A percentile compares a stretch with the other conserved stretches of the same genome.
phyloP scores from a whole-genome alignment of 306 rosid species.

The Trifolium fragiferum region DNA sequence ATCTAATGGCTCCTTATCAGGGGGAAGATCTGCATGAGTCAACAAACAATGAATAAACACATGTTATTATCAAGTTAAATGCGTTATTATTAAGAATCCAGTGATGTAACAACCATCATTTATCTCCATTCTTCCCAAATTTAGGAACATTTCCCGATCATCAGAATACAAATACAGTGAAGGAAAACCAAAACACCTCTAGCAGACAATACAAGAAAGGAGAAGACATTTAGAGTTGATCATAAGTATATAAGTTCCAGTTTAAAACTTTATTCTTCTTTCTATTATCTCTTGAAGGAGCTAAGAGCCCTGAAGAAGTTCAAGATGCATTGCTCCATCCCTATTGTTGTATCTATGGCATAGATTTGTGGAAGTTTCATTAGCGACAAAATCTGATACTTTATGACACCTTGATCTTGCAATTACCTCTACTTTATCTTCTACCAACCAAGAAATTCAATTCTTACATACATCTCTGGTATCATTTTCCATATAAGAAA shows the following conservation, averaged over 20 bases:
- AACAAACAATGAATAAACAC: constrained; percentile 20
- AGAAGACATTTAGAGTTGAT: background rate
- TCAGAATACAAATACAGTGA: constrained; percentile 24
- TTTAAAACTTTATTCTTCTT: background rate
- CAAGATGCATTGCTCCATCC: constrained; percentile 14
- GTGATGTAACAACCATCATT: constrained; percentile 21
- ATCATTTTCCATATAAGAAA: background rate
- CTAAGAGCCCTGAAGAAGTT: constrained; percentile 11
- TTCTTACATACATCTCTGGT: constrained; percentile 7
- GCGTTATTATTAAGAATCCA: background rate
- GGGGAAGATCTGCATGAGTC: constrained; percentile 71
- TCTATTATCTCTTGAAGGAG: constrained; percentile 7
- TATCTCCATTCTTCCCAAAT: constrained; percentile 27
- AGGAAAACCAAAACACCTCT: constrained; percentile 27
- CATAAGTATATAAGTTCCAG: constrained; percentile 13
- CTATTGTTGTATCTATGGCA: constrained; percentile 5
- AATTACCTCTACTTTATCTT: constrained; percentile 5
- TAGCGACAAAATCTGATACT: background rate
- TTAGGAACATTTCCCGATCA: constrained; percentile 23
- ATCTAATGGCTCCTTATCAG: constrained; percentile 80
- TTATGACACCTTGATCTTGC: background rate
- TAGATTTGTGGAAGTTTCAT: background rate
- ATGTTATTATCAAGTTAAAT: constrained; percentile 11
- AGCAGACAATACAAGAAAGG: constrained; percentile 25
- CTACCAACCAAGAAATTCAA: constrained; percentile 27